phyloP scores from a whole-genome alignment of 148 eudicot genomes.

The Rheum nobile region DNA sequence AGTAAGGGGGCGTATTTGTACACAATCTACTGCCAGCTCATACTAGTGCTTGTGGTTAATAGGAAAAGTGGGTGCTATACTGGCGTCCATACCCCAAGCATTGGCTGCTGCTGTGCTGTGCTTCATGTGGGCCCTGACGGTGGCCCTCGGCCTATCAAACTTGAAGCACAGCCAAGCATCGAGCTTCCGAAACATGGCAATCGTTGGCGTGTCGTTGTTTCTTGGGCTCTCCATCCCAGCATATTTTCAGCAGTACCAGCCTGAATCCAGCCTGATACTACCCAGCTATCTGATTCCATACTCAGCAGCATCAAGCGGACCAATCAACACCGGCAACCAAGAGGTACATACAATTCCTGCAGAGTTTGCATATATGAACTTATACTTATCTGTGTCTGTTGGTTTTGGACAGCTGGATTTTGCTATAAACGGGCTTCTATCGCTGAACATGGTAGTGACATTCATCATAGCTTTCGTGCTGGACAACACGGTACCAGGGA shows the following conservation, averaged over 20 bases:
- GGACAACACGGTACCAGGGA: constrained; percentile 89
- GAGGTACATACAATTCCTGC: constrained; percentile 31
- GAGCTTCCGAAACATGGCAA: constrained; percentile 66
- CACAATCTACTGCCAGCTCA: too few species aligned
- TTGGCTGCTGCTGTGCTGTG: constrained; percentile 80
- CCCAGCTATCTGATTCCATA: constrained; percentile 77
- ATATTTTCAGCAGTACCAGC: constrained; percentile 72
- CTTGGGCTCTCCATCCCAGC: constrained; percentile 86
- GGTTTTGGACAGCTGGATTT: constrained; percentile 57
- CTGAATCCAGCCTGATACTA: constrained; percentile 48
- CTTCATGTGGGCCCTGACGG: constrained; percentile 77
- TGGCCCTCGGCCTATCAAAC: constrained; percentile 69
- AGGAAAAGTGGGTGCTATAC: constrained; percentile 93
- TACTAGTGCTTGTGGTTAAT: background rate
- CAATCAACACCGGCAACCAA: constrained; percentile 43
- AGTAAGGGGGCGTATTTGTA: too few species aligned
- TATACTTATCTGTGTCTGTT: background rate
- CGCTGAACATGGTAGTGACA: constrained; percentile 84
- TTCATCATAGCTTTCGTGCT: constrained; percentile 69
- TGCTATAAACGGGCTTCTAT: constrained; percentile 69
- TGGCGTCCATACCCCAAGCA: constrained; percentile 88
- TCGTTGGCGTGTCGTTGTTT: constrained; percentile 83
- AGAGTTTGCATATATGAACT: background rate
- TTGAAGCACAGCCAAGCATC: constrained; percentile 65
- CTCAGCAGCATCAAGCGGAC: constrained; percentile 83